phyloP scores from a whole-genome alignment of 1,139 yeast species.

The Pichia sp. region DNA sequence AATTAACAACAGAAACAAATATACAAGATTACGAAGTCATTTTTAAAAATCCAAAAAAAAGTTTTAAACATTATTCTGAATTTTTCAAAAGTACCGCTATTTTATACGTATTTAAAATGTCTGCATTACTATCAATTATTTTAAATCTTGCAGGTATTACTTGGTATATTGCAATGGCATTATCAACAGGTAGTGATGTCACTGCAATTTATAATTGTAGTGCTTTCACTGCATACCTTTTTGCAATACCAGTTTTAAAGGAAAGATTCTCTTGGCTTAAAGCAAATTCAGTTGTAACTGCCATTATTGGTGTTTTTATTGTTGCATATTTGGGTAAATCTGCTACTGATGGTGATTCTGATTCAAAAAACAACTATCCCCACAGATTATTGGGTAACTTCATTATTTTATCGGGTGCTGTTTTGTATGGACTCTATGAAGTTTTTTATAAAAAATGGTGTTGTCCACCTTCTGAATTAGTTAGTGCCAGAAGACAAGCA shows the following conservation, averaged over 20 bases:
- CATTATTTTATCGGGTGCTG: constrained; percentile 71
- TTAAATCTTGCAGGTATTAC: constrained; percentile 74
- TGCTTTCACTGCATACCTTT: constrained; percentile 81
- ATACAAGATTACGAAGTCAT: constrained; percentile 19
- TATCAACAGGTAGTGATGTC: constrained; percentile 79
- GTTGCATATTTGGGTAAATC: constrained; percentile 66
- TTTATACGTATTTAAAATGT: constrained; percentile 39
- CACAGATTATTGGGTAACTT: constrained; percentile 65
- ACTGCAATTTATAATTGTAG: constrained; percentile 89
- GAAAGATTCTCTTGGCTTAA: constrained; percentile 65
- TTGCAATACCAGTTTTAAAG: constrained; percentile 67
- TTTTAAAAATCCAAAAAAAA: constrained; percentile 21
- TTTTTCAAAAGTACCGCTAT: constrained; percentile 43
- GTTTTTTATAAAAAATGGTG: constrained; percentile 70
- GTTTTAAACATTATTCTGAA: constrained; percentile 35
- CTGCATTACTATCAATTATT: constrained; percentile 47
- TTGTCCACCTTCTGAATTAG: constrained; percentile 62
- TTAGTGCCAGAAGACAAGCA: constrained; percentile 52
- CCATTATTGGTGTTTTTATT: constrained; percentile 67
- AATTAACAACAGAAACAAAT: constrained; percentile 28
- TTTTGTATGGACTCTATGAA: constrained; percentile 79
- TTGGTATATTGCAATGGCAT: constrained; percentile 80
- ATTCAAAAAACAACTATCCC: constrained; percentile 39
- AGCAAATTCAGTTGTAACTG: constrained; percentile 61
- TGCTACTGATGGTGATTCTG: constrained; percentile 10